A percentile compares a stretch with the other conserved stretches of the same genome.
phyloP scores from a whole-genome alignment of 1,284 basidiomycete genomes.

The Apiotrichum laibachii region DNA sequence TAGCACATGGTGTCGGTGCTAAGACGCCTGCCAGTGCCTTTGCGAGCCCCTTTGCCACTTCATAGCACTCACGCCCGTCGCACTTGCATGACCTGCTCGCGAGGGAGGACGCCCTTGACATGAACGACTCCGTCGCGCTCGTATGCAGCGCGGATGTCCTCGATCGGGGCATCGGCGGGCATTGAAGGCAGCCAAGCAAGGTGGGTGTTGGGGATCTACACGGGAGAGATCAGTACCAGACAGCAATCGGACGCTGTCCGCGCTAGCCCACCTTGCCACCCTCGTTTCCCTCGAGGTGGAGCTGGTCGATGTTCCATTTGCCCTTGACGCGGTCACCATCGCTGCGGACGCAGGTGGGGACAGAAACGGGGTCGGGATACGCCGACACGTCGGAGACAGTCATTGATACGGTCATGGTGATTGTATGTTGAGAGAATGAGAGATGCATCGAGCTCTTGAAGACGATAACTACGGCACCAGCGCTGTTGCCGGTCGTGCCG shows the following conservation, averaged over 20 bases:
- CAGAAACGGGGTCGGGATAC: conserved; percentile 12
- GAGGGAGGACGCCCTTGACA: conserved; percentile 13
- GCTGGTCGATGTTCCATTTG: conserved; percentile 12
- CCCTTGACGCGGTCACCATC: conserved; percentile 7
- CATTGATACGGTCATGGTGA: conserved; percentile 2
- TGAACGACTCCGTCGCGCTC: conserved; percentile 23
- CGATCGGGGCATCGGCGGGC: conserved; percentile 15
- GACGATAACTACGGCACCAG: too few relatives aligned
- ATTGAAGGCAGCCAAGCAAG: conserved; percentile 18
- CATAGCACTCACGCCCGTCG: conserved; percentile 7
- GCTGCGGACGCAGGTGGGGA: conserved; percentile 5
- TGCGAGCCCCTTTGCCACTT: too few relatives aligned
- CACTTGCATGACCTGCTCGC: conserved; percentile 9
- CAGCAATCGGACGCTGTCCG: not conserved
- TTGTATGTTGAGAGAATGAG: not conserved
- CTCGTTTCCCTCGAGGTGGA: conserved; percentile 19
- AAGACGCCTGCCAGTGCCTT: too few relatives aligned
- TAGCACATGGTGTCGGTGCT: not conserved
- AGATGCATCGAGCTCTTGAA: not conserved
- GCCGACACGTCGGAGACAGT: conserved; percentile 9
- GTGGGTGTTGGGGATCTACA: conserved; percentile 15
- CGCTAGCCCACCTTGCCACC: conserved; percentile 10
- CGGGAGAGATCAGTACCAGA: not conserved
- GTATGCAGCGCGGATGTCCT: conserved; percentile 16
- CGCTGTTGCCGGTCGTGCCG: too few relatives aligned